Percentiles rank a stretch among this genome's conserved stretches.
phyloP scores from a whole-genome alignment of 805 yeast genomes.

The Wickerhamomyces xylosicus region DNA sequence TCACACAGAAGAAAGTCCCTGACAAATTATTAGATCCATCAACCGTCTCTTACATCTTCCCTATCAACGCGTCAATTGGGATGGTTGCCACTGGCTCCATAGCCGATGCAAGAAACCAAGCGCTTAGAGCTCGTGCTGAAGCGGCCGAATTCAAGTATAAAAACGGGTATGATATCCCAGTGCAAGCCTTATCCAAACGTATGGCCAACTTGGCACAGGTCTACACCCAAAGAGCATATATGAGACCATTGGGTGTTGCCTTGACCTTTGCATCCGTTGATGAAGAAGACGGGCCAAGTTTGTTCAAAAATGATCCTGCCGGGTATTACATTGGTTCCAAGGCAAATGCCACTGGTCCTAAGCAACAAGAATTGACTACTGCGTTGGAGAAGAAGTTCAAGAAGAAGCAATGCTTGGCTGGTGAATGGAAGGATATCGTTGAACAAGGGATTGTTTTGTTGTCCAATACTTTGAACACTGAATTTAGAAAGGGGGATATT shows the following conservation, averaged over 20 bases:
- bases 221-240: constrained; percentile 95
- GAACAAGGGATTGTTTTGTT: constrained; percentile 84
- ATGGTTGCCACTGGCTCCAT: constrained; percentile 91
- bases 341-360: constrained; percentile 94
- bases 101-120: constrained; percentile 90
- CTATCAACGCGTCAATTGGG: constrained; percentile 73
- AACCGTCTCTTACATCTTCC: constrained; percentile 81
- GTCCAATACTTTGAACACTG: constrained; percentile 82
- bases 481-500: constrained; percentile 85
- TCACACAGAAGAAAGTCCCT: constrained; percentile 93
- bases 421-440: constrained; percentile 82
- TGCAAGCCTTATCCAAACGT: constrained; percentile 83
- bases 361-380: constrained; percentile 91
- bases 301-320: constrained; percentile 94
- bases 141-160: constrained; percentile 92
- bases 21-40: constrained; percentile 85
- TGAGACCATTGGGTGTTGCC: constrained; percentile 96
- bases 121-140: constrained; percentile 86
- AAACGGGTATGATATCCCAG: constrained; percentile 95
- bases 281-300: constrained; percentile 81
- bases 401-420: constrained; percentile 56
- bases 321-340: constrained; percentile 87
- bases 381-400: constrained; percentile 85
- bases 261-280: constrained; percentile 81
- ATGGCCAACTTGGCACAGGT: constrained; percentile 94